Evolutionary conservation across 495 filamentous ascomycete species (phyloP).

Genomic region (Aspergillus coremiiformis): DNA sequence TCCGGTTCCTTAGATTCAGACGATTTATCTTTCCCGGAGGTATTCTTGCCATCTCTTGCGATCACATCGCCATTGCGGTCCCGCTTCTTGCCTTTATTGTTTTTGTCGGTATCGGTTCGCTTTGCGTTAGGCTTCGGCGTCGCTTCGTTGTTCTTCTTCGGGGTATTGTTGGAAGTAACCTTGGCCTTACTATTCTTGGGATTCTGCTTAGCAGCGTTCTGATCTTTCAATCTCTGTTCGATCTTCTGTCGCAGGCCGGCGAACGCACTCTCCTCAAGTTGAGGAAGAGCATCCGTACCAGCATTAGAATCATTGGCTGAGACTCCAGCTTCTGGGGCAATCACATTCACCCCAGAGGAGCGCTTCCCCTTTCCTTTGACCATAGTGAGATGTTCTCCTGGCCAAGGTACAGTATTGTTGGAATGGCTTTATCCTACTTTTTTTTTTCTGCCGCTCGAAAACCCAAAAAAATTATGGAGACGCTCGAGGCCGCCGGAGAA

Average conservation of each 20-base stretch:
- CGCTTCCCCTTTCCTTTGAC: conserved; percentile 38
- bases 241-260: conserved; percentile 58
- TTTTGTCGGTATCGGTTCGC: conserved; percentile 32
- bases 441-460: conserved; percentile 29
- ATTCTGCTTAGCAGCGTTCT: conserved; percentile 40
- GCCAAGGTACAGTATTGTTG: conserved; percentile 7
- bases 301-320: conserved; percentile 18
- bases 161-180: conserved; percentile 10
- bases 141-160: conserved; percentile 24
- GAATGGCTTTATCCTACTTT: conserved; percentile 8
- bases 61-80: conserved; percentile 47
- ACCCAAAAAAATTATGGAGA: conserved; percentile 7
- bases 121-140: conserved; percentile 22
- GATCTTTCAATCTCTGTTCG: conserved; percentile 45
- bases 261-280: conserved; percentile 54
- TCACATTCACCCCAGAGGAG: conserved; percentile 28
- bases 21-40: conserved; percentile 17
- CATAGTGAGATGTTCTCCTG: conserved; percentile 21
- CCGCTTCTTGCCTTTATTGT: conserved; percentile 41
- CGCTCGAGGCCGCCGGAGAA: conserved; percentile 24
- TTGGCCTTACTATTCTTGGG: conserved; percentile 35
- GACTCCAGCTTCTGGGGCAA: conserved; percentile 11
- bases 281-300: conserved; percentile 28
- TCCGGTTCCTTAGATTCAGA: conserved; percentile 17
- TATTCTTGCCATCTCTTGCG: conserved; percentile 27